phyloP scores from a whole-genome alignment of 2,329 filamentous ascomycete species.

The Geoglossum cookeanum region DNA sequence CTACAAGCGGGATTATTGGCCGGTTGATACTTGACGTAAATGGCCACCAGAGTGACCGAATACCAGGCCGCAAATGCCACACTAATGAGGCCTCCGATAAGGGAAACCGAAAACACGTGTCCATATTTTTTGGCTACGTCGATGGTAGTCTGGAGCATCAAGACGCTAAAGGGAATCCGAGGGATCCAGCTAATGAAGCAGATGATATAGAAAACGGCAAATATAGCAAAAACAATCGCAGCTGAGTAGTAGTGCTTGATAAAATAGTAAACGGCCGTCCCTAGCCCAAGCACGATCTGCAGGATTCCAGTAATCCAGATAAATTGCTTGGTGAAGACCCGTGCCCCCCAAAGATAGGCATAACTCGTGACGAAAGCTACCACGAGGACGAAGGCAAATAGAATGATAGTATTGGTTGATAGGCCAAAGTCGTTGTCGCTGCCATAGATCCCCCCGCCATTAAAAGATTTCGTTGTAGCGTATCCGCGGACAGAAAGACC shows the following conservation, averaged over 20 bases:
- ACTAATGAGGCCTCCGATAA: slow-evolving; percentile 61
- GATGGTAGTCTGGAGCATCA: slow-evolving; percentile 76
- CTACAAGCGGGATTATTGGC: slow-evolving; percentile 32
- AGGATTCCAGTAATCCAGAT: slow-evolving; percentile 86
- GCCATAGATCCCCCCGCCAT: slow-evolving; percentile 56
- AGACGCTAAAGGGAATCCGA: slow-evolving; percentile 73
- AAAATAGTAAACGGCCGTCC: slow-evolving; percentile 73
- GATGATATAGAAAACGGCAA: slow-evolving; percentile 59
- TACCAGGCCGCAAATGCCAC: slow-evolving; percentile 71
- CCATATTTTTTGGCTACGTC: slow-evolving; percentile 70
- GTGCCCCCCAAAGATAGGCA: slow-evolving; percentile 55
- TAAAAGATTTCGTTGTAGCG: slow-evolving; percentile 38
- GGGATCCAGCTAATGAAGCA: slow-evolving; percentile 81
- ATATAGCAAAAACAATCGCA: slow-evolving; percentile 72
- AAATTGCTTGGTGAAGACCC: slow-evolving; percentile 69
- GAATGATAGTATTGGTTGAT: slow-evolving; percentile 66
- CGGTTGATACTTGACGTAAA: slow-evolving; percentile 72
- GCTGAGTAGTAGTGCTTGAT: slow-evolving; percentile 58
- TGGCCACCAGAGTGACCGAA: slow-evolving; percentile 63
- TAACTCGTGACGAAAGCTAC: slow-evolving; percentile 59
- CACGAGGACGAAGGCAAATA: slow-evolving; percentile 62
- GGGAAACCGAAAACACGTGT: slow-evolving; percentile 69
- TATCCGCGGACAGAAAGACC: slow-evolving; percentile 62
- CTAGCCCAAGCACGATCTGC: slow-evolving; percentile 70
- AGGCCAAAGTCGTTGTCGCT: slow-evolving; percentile 46